Evolutionary conservation across 2,329 filamentous ascomycete species (phyloP).

Genomic region (Phoma sp.): DNA sequence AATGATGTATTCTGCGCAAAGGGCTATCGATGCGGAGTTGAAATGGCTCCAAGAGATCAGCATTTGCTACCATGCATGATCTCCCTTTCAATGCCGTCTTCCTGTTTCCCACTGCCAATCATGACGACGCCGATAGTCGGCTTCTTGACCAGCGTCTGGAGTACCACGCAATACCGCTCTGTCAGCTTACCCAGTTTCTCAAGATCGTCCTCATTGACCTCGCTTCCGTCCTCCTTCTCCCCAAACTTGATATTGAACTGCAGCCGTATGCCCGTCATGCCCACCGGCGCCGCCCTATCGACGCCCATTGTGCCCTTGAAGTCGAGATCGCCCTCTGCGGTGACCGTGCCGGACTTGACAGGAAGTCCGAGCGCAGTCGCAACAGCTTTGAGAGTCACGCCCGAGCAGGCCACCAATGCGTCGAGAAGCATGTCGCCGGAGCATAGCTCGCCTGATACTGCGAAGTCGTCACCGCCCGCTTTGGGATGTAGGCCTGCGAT

Average conservation of each 20-base stretch:
- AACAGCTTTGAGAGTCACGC: conserved; percentile 59
- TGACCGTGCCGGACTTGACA: conserved; percentile 51
- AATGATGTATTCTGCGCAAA: no score
- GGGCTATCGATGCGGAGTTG: no score
- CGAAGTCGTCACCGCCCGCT: conserved; percentile 53
- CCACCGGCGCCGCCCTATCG: conserved; percentile 54
- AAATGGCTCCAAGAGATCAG: not conserved
- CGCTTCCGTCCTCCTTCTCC: conserved; percentile 35
- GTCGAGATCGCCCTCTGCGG: conserved; percentile 57
- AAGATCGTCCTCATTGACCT: conserved; percentile 52
- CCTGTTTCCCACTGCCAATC: conserved; percentile 30
- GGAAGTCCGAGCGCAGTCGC: conserved; percentile 56
- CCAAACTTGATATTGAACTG: conserved; percentile 53
- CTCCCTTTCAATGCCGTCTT: conserved; percentile 26
- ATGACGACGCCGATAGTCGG: conserved; percentile 37
- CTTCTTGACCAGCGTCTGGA: conserved; percentile 44
- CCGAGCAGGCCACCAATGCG: conserved; percentile 58
- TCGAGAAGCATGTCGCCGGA: conserved; percentile 59
- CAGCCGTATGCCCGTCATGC: conserved; percentile 56
- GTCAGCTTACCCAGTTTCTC: conserved; percentile 57
- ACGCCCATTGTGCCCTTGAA: conserved; percentile 59
- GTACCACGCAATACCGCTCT: conserved; percentile 57
- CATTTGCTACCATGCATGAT: conserved; percentile 24
- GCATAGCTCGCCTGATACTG: conserved; percentile 57
- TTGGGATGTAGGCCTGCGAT: conserved; percentile 57